Evolutionary conservation across 441 rosid species (phyloP).

Genomic region (Croton setiger): DNA sequence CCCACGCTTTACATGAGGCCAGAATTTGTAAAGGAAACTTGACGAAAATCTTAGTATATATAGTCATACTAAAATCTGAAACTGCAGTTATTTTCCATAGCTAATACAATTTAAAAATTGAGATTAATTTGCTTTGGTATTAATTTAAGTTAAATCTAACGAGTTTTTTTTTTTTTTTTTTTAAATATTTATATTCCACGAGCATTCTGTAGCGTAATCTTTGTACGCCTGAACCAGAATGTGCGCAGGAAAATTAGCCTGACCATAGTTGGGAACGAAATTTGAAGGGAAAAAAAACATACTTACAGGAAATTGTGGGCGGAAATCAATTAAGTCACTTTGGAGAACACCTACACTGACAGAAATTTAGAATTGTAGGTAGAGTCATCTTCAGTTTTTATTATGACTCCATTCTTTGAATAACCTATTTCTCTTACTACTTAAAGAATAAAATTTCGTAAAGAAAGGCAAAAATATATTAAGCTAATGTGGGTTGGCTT

Average conservation of each 20-base stretch:
- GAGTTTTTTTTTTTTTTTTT: no score
- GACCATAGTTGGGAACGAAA: not conserved
- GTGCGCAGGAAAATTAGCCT: no score
- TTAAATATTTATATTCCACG: no score
- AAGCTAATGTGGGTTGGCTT: not conserved
- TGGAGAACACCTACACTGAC: conserved; percentile 41
- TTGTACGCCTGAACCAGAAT: no score
- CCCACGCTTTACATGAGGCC: conserved; percentile 38
- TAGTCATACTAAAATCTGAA: conserved; percentile 30
- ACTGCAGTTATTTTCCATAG: conserved; percentile 36
- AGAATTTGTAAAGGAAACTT: conserved; percentile 38
- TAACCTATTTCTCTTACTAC: conserved; percentile 28
- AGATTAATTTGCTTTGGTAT: no score
- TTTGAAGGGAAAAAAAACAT: no score
- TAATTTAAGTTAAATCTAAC: no score
- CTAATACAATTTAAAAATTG: conserved; percentile 15
- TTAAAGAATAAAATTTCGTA: not conserved
- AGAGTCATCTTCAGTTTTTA: conserved; percentile 35
- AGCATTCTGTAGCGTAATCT: no score
- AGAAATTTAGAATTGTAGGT: conserved; percentile 29
- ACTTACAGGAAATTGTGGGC: conserved; percentile 33
- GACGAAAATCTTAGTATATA: conserved; percentile 42
- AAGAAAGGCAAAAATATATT: not conserved
- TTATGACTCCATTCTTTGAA: conserved; percentile 24
- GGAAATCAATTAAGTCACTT: conserved; percentile 30